These are phyloP conservation scores for Guyanaporus albipodus DNA, from an alignment of 768 basidiomycete species.

Conservation along the genomic window DNA sequence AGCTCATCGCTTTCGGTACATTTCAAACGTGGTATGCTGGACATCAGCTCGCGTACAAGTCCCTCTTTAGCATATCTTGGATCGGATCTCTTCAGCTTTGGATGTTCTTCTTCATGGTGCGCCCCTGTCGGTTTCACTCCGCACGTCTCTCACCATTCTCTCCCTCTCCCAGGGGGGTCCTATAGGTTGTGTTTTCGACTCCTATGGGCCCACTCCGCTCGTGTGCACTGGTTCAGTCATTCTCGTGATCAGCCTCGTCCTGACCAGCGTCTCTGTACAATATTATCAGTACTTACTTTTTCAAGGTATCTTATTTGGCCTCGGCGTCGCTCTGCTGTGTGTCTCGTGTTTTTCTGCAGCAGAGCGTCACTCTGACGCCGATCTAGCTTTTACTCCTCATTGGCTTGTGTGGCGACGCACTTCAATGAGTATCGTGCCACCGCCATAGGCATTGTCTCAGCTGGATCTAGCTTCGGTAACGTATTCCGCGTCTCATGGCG, in stretches of 20 bases:
- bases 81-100: constrained; percentile 68
- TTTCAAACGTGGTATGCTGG: constrained; percentile 64
- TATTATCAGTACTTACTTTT: constrained; percentile 61
- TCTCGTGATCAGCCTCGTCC: constrained; percentile 49
- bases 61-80: constrained; percentile 62
- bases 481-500: constrained; percentile 8
- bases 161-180: constrained; percentile 48
- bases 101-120: constrained; percentile 65
- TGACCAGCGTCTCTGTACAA: constrained; percentile 53
- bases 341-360: constrained; percentile 23
- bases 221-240: constrained; percentile 50
- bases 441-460: constrained; percentile 64
- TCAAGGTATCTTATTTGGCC: constrained; percentile 63
- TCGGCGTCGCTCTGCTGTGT: constrained; percentile 62
- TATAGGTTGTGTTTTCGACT: constrained; percentile 58
- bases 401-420: constrained; percentile 63
- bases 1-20: constrained; percentile 68
- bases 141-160: constrained; percentile 1
- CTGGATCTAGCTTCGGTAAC: constrained; percentile 64
- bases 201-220: constrained; percentile 52
- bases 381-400: constrained; percentile 64
- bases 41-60: constrained; percentile 50
- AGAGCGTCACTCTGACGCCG: constrained; percentile 3
- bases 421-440: constrained; percentile 65
- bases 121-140: constrained; percentile 16